Evolutionary conservation across 2,329 filamentous ascomycete species (phyloP).

Genomic region (Herpotrichia juniperi): DNA sequence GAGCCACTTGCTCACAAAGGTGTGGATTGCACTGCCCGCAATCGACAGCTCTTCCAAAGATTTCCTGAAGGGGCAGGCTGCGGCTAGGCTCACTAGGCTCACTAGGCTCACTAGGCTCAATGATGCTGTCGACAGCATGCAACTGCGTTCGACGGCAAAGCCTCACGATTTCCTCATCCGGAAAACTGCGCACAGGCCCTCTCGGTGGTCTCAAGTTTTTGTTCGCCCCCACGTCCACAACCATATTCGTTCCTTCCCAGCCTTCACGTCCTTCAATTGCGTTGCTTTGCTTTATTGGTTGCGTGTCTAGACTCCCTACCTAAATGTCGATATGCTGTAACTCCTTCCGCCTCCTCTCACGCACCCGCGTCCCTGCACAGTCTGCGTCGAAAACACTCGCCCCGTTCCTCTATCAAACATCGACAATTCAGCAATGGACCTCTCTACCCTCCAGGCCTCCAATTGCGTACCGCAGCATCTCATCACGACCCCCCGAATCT

Average conservation of each 20-base stretch:
- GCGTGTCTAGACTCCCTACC: neutral
- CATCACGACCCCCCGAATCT: conserved; percentile 27
- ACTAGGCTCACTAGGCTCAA: too few species aligned
- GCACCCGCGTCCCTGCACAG: conserved; percentile 28
- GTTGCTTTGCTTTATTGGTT: too few species aligned
- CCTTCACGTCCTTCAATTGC: neutral
- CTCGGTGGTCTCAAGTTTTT: neutral
- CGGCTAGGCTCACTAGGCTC: neutral
- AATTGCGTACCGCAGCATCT: conserved; percentile 26
- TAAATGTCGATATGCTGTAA: conserved; percentile 39
- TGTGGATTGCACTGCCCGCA: too few species aligned
- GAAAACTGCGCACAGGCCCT: neutral
- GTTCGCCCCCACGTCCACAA: neutral
- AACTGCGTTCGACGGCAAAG: too few species aligned
- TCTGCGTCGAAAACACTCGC: conserved; percentile 54
- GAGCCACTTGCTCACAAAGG: too few species aligned
- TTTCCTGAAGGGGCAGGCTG: neutral
- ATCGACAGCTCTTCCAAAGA: neutral
- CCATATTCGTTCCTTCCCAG: neutral
- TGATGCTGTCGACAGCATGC: too few species aligned
- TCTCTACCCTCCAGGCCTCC: conserved; percentile 15
- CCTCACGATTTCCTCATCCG: neutral
- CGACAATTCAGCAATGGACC: conserved; percentile 59
- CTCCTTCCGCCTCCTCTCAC: conserved; percentile 39
- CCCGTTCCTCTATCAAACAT: conserved; percentile 76